These are phyloP conservation scores for Russula vinacea DNA, from an alignment of 768 basidiomycete genomes.

Conservation along the genomic window DNA sequence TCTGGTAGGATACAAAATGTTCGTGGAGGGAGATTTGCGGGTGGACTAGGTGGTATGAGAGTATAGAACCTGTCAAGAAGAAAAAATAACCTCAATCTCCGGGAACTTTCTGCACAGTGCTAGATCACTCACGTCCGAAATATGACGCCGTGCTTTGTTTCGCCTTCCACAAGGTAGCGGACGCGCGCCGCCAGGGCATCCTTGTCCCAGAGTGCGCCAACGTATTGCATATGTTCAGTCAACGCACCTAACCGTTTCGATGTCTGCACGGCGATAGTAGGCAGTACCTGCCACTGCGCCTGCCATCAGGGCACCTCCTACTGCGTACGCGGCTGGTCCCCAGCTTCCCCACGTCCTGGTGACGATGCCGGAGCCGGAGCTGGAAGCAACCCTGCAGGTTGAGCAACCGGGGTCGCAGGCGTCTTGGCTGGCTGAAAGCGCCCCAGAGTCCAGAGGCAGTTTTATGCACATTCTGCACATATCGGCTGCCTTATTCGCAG, in stretches of 20 bases:
- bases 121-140: slow-evolving; percentile 64
- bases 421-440: slow-evolving; percentile 44
- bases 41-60: slow-evolving; percentile 65
- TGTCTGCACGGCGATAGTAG: slow-evolving; percentile 75
- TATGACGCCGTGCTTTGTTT: slow-evolving; percentile 57
- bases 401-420: slow-evolving; percentile 36
- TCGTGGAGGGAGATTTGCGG: slow-evolving; percentile 50
- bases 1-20: slow-evolving; percentile 80
- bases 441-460: slow-evolving; percentile 61
- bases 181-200: slow-evolving; percentile 57
- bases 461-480: slow-evolving; percentile 61
- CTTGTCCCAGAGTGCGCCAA: slow-evolving; percentile 83
- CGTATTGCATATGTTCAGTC: slow-evolving; percentile 86
- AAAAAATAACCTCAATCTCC: slow-evolving; percentile 9
- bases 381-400: slow-evolving; percentile 31
- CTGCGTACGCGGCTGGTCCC: slow-evolving; percentile 66
- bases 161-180: slow-evolving; percentile 56
- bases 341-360: slow-evolving; percentile 53
- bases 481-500: slow-evolving; percentile 71
- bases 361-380: slow-evolving; percentile 24
- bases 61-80: slow-evolving; percentile 69
- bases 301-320: slow-evolving; percentile 73
- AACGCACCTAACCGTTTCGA: slow-evolving; percentile 74
- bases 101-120: slow-evolving; percentile 1
- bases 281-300: slow-evolving; percentile 83